Conservation (phyloP, 148 eudicot species). For the Suaeda aralocaspica region DNA sequence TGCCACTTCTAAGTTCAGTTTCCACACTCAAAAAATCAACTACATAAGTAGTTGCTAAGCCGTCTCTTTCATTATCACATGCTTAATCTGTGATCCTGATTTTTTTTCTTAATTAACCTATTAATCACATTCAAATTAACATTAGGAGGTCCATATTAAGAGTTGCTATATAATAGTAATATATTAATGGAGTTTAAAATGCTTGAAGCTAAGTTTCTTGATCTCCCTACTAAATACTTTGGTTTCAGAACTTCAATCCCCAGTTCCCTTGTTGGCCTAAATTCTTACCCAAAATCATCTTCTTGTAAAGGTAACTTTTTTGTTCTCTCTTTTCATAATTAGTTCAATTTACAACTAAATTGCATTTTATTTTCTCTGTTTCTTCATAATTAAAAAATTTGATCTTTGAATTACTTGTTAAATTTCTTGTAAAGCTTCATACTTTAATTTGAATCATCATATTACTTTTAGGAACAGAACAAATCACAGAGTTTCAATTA, state of each 20-base stretch:
- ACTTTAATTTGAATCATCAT: background rate
- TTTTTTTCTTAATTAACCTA: background rate
- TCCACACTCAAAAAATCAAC: background rate
- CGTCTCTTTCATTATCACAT: background rate
- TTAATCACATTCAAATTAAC: conserved; percentile 3
- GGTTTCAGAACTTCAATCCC: conserved; percentile 7
- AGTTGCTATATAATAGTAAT: too few relatives aligned
- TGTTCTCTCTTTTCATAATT: background rate
- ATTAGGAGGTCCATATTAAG: background rate
- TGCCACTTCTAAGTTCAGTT: background rate
- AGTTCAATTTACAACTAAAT: background rate
- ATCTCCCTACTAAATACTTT: conserved; percentile 8
- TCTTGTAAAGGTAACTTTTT: conserved; percentile 20
- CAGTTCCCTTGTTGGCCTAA: conserved; percentile 10
- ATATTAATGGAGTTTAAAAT: conserved; percentile 23
- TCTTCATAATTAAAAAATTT: too few relatives aligned
- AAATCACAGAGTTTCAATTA: background rate
- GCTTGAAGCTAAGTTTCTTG: conserved; percentile 16
- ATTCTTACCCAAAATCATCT: conserved; percentile 17
- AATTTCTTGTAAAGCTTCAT: background rate
- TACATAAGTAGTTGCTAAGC: too few relatives aligned
- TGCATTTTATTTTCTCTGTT: too few relatives aligned
- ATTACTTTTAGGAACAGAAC: background rate
- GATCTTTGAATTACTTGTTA: background rate
- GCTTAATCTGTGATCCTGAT: background rate